phyloP scores from a whole-genome alignment of 2,329 filamentous ascomycete species.

The Beauveria brongniartii region DNA sequence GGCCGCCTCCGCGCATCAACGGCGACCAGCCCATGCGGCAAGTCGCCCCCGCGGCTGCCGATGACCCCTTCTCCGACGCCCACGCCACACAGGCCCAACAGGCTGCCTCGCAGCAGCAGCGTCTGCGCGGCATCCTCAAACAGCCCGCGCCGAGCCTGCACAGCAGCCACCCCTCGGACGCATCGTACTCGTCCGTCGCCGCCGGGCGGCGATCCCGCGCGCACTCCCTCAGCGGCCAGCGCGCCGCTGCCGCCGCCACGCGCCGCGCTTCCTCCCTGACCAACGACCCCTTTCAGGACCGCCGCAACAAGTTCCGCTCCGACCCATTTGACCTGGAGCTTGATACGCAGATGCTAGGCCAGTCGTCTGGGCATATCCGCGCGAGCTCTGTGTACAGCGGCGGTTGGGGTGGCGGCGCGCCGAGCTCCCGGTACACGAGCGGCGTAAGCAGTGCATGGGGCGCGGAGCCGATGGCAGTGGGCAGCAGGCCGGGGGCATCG shows the following conservation, averaged over 20 bases:
- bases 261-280: constrained; percentile 23
- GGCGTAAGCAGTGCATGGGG: constrained; percentile 29
- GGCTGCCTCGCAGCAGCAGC: constrained; percentile 15
- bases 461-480: not conserved
- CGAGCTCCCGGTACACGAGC: constrained; percentile 40
- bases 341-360: constrained; percentile 17
- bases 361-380: constrained; percentile 18
- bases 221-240: constrained; percentile 29
- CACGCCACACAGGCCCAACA: constrained; percentile 29
- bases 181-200: constrained; percentile 26
- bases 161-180: constrained; percentile 21
- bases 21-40: not conserved
- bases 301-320: constrained; percentile 50
- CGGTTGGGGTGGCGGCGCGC: constrained; percentile 8
- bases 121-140: constrained; percentile 24
- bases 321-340: constrained; percentile 58
- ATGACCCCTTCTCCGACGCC: constrained; percentile 43
- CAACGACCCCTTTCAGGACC: constrained; percentile 34
- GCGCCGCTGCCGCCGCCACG: constrained; percentile 17
- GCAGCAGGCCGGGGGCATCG: not conserved
- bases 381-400: constrained; percentile 31
- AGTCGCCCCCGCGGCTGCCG: not conserved
- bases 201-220: constrained; percentile 37
- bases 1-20: not conserved
- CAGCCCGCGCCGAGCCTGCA: constrained; percentile 19